Evolutionary conservation across 2,329 filamentous ascomycete genomes (phyloP), one percentile per base, ranked within the genome.

Genomic region (Diaporthe amygdali): DNA sequence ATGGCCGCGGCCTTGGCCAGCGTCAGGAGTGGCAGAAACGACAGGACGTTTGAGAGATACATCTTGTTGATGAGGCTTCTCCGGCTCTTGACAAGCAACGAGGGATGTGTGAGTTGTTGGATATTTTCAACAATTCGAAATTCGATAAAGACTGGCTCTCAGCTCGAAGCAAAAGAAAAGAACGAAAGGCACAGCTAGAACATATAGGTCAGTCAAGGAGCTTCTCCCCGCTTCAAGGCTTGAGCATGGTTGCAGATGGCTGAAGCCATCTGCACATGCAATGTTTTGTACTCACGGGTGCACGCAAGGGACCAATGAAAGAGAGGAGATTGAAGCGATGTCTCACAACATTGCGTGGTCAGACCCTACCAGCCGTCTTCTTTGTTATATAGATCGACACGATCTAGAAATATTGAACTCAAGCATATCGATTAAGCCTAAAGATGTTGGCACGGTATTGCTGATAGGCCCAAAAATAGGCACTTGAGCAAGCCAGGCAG

Each of bases 391-490:
- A 63, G 59, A 63, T 63, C 59, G 59, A 34, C 59, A 41, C 30
- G 27, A 47, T 34, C 27, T 17, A 12, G 41, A 47, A 25, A 22
- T 47, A 47, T 47, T 47, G 30, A 37, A 22, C 6, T 20, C 39
- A 47, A 46, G 56, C 56, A 63, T 47, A 47, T n/a, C n/a, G 41
- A 15, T 32, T 47, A 47, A 22, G 17, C 56, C 12, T 46, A 34
- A 47, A 63, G 39, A 12, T 25, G n/a, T 30, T 47, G 41, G 27
- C 41, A 47, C 2, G 41, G 10, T 47, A 63, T 63, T 63, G 20
- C 59, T 47, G 59, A 63, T 47, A 47, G 41, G 59, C 30, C 59
- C 59, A 63, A 63, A 63, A 63, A 63, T 63, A 63, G 59, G 20
- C 59, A 63, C 59, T 34, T 47, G 27, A 63, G 56, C 59, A 34